Percentiles rank a stretch among this genome's conserved stretches.
phyloP scores from a whole-genome alignment of 2,329 filamentous ascomycete species.

The Talaromyces sp. region DNA sequence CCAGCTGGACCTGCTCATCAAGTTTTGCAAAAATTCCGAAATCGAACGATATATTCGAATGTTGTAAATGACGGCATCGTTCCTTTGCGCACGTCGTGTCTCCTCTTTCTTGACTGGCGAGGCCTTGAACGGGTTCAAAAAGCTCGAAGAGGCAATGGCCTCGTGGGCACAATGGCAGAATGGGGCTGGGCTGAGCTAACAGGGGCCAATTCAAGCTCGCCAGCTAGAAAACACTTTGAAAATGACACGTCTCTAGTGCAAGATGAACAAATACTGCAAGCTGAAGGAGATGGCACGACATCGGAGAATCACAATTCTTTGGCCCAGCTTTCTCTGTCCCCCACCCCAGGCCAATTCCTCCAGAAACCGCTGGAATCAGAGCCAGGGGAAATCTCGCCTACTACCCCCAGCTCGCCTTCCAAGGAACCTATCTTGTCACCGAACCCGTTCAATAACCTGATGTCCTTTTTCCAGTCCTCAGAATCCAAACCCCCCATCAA shows the following conservation, averaged over 20 bases:
- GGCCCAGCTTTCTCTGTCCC: slow-evolving; percentile 12
- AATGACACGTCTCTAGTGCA: slow-evolving; percentile 23
- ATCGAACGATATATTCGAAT: slow-evolving; percentile 90
- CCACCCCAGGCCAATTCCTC: slow-evolving; percentile 18
- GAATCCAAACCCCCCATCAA: slow-evolving; percentile 43
- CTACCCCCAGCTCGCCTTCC: slow-evolving; percentile 8
- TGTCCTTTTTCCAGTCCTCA: slow-evolving; percentile 69
- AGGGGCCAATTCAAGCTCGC: slow-evolving; percentile 58
- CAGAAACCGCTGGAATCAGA: slow-evolving; percentile 14
- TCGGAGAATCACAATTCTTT: background rate
- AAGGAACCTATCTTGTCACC: slow-evolving; percentile 17
- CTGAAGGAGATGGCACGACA: background rate
- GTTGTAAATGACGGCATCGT: slow-evolving; percentile 98
- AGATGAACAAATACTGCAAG: background rate
- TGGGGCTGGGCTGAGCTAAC: slow-evolving; percentile 95
- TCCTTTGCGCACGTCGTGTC: slow-evolving; percentile 85
- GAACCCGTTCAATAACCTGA: slow-evolving; percentile 59
- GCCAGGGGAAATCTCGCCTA: slow-evolving; percentile 9
- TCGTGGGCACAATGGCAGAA: slow-evolving; percentile 87
- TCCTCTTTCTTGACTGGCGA: slow-evolving; percentile 96
- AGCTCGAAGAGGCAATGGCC: slow-evolving; percentile 81
- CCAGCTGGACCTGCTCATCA: slow-evolving; percentile 87
- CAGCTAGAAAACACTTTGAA: slow-evolving; percentile 32
- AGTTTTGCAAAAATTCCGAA: slow-evolving; percentile 81
- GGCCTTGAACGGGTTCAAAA: slow-evolving; percentile 91